These are phyloP conservation scores for Collariella sp. DNA, from an alignment of 495 filamentous ascomycete genomes.

Conservation along the genomic window DNA sequence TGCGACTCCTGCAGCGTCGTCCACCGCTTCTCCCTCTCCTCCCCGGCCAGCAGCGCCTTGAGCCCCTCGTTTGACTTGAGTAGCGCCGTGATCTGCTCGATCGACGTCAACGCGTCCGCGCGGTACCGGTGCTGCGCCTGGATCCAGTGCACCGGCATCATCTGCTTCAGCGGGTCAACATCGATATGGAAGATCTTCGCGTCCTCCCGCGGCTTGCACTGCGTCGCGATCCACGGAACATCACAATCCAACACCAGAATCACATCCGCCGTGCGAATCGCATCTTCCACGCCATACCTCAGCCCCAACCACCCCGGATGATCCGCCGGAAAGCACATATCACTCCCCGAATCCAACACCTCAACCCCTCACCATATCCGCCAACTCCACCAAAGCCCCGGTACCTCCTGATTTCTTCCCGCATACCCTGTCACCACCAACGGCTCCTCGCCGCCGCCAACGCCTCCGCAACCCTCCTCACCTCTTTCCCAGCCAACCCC, in stretches of 20 bases:
- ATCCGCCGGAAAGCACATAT: conserved; percentile 91
- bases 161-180: conserved; percentile 76
- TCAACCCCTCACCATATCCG: conserved; percentile 66
- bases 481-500: conserved; percentile 57
- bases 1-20: conserved; percentile 51
- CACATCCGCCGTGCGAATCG: conserved; percentile 67
- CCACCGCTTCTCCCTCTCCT: conserved; percentile 43
- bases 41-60: conserved; percentile 38
- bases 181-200: conserved; percentile 76
- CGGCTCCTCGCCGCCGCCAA: conserved; percentile 63
- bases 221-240: conserved; percentile 57
- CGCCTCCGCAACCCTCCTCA: conserved; percentile 60
- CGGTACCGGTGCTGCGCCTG: conserved; percentile 65
- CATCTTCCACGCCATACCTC: conserved; percentile 65
- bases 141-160: conserved; percentile 80
- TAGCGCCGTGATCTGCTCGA: conserved; percentile 59
- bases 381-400: conserved; percentile 64
- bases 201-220: conserved; percentile 48
- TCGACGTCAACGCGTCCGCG: conserved; percentile 59
- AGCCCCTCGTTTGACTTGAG: conserved; percentile 42
- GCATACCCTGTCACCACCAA: conserved; percentile 76
- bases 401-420: conserved; percentile 65
- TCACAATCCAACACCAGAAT: conserved; percentile 84
- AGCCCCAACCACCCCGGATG: conserved; percentile 65
- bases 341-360: conserved; percentile 86